A percentile compares a stretch with the other conserved stretches of the same genome.
Conservation (phyloP, 116 monocot species). For the Dioscorea cayenensis region DNA sequence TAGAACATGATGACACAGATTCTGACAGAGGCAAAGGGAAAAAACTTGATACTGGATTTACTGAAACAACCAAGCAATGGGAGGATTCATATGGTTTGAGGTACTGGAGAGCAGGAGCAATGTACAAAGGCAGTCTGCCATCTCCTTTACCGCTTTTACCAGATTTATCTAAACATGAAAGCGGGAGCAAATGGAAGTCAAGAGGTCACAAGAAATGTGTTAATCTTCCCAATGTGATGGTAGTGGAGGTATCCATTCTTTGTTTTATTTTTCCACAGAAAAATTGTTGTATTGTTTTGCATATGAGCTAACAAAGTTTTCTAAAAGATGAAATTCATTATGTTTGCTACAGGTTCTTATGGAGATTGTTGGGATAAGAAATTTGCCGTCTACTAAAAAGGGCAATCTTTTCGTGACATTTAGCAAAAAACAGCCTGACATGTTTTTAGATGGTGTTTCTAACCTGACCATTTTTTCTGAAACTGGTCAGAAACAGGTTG, state of each 20-base stretch:
- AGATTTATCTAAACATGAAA: background rate
- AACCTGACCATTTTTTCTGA: constrained; percentile 46
- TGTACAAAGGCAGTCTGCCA: constrained; percentile 57
- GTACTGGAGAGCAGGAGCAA: constrained; percentile 88
- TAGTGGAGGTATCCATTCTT: constrained; percentile 48
- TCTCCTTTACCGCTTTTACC: constrained; percentile 30
- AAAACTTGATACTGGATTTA: constrained; percentile 81
- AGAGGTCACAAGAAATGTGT: constrained; percentile 12
- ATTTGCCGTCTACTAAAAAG: constrained; percentile 32
- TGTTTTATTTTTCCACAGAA: no score
- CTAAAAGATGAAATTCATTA: background rate
- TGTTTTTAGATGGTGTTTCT: constrained; percentile 43
- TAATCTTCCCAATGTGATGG: constrained; percentile 30
- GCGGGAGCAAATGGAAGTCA: background rate
- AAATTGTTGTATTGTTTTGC: no score
- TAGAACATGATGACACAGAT: constrained; percentile 93
- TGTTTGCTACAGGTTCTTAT: constrained; percentile 50
- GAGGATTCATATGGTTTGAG: constrained; percentile 71
- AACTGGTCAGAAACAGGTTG: constrained; percentile 35
- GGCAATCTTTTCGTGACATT: constrained; percentile 50
- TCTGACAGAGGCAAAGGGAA: constrained; percentile 73
- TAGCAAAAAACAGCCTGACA: constrained; percentile 62
- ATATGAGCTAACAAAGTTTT: no score
- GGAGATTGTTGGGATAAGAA: constrained; percentile 57
- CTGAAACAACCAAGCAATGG: constrained; percentile 61